A percentile compares a stretch with the other conserved stretches of the same genome.
Evolutionary conservation across 1,284 basidiomycete species (phyloP).

Genomic region (Quambalaria eucalypti): DNA sequence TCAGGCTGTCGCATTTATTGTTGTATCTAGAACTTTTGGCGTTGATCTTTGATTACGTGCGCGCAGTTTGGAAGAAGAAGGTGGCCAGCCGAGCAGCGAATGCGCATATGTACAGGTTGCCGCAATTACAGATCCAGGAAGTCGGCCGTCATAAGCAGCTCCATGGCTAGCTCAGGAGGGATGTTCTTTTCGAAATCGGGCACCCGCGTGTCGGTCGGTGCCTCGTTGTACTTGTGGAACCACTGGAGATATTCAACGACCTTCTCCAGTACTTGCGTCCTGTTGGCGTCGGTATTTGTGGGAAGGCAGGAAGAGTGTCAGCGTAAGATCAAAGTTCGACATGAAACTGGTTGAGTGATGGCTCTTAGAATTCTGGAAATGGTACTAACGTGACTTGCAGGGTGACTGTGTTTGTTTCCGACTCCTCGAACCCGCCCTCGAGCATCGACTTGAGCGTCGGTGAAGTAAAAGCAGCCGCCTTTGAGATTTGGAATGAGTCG

Average conservation of each 20-base stretch:
- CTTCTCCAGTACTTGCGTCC: slow-evolving; percentile 59
- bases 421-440: slow-evolving; percentile 48
- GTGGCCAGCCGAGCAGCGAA: too few species aligned
- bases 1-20: too few species aligned
- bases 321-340: too few species aligned
- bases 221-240: slow-evolving; percentile 61
- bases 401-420: slow-evolving; percentile 46
- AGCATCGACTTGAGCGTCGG: neutral
- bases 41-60: too few species aligned
- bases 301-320: too few species aligned
- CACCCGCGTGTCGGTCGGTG: slow-evolving; percentile 59
- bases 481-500: neutral
- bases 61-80: too few species aligned
- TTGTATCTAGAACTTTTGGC: too few species aligned
- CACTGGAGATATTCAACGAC: slow-evolving; percentile 71
- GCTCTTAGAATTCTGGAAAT: too few species aligned
- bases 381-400: slow-evolving; percentile 49
- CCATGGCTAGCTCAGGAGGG: slow-evolving; percentile 68
- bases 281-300: too few species aligned
- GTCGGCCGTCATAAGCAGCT: slow-evolving; percentile 54
- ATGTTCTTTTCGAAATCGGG: slow-evolving; percentile 70
- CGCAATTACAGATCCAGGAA: slow-evolving; percentile 21
- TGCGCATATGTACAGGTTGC: too few species aligned
- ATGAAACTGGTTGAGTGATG: too few species aligned
- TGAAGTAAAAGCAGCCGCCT: neutral